Percentiles rank a stretch among this genome's conserved stretches.
phyloP scores from a whole-genome alignment of 1,284 basidiomycete genomes.

The Malassezia vespertilionis region DNA sequence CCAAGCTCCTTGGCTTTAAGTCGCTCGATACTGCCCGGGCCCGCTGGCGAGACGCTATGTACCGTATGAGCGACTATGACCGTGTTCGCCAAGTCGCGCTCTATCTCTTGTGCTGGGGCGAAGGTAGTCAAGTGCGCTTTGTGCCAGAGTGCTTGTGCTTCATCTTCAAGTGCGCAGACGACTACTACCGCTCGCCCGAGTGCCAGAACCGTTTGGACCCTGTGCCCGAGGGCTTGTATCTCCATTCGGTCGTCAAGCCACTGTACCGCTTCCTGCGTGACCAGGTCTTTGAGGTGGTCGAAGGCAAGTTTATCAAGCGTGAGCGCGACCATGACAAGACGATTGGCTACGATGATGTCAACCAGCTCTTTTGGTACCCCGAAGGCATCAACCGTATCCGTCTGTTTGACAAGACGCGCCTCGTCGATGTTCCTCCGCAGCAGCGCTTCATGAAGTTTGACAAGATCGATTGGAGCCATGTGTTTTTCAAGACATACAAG shows the following conservation, averaged over 20 bases:
- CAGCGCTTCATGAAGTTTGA: slow-evolving; percentile 48
- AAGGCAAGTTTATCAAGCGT: slow-evolving; percentile 79
- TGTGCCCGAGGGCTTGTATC: slow-evolving; percentile 87
- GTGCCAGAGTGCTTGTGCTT: slow-evolving; percentile 93
- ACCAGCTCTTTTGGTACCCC: slow-evolving; percentile 99
- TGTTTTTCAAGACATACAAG: slow-evolving; percentile 48
- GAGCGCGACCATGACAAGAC: slow-evolving; percentile 88
- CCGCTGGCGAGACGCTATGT: slow-evolving; percentile 95
- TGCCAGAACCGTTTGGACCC: slow-evolving; percentile 88
- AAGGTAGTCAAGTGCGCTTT: slow-evolving; percentile 96
- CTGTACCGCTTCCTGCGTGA: slow-evolving; percentile 95
- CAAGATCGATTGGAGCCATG: slow-evolving; percentile 47
- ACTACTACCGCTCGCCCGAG: slow-evolving; percentile 98
- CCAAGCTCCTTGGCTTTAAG: slow-evolving; percentile 56
- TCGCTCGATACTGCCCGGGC: slow-evolving; percentile 69
- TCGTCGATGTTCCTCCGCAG: slow-evolving; percentile 48
- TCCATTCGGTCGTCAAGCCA: slow-evolving; percentile 81
- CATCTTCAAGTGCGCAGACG: slow-evolving; percentile 99
- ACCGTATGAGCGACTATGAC: slow-evolving; percentile 97
- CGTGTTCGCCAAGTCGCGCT: slow-evolving; percentile 90
- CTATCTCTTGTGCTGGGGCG: slow-evolving; percentile 93
- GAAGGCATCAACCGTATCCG: slow-evolving; percentile 90
- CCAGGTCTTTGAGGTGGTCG: slow-evolving; percentile 91
- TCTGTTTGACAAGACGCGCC: slow-evolving; percentile 68
- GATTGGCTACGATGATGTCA: slow-evolving; percentile 98